phyloP scores from a whole-genome alignment of 2,329 filamentous ascomycete genomes.

The Fusarium pilosicola region DNA sequence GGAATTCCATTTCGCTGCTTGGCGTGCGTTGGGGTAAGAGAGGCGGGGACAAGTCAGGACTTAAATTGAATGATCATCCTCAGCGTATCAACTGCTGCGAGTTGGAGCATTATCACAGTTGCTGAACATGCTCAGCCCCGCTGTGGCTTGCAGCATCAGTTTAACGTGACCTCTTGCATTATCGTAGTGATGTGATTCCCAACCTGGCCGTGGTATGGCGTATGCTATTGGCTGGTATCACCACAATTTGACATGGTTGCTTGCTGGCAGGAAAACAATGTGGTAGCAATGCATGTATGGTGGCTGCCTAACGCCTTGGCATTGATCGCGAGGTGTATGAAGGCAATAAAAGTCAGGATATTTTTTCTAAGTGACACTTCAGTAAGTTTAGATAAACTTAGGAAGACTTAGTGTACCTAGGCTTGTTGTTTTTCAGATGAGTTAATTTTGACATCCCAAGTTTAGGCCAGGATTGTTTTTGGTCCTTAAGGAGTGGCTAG shows the following conservation, averaged over 20 bases:
- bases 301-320: neutral
- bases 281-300: neutral
- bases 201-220: neutral
- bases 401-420: neutral
- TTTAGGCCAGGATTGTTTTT: neutral
- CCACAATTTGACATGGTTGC: neutral
- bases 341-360: neutral
- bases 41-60: neutral
- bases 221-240: neutral
- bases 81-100: neutral
- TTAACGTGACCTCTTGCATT: neutral
- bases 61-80: neutral
- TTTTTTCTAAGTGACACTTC: neutral
- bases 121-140: neutral
- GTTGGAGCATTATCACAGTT: neutral
- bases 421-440: neutral
- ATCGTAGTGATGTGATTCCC: neutral
- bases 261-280: neutral
- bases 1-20: neutral
- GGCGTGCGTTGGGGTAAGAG: neutral
- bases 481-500: neutral
- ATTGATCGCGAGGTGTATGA: neutral
- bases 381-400: neutral
- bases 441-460: neutral
- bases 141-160: neutral